These are phyloP conservation scores for Primulina tabacum DNA, from an alignment of 257 asterid species.

Conservation along the genomic window DNA sequence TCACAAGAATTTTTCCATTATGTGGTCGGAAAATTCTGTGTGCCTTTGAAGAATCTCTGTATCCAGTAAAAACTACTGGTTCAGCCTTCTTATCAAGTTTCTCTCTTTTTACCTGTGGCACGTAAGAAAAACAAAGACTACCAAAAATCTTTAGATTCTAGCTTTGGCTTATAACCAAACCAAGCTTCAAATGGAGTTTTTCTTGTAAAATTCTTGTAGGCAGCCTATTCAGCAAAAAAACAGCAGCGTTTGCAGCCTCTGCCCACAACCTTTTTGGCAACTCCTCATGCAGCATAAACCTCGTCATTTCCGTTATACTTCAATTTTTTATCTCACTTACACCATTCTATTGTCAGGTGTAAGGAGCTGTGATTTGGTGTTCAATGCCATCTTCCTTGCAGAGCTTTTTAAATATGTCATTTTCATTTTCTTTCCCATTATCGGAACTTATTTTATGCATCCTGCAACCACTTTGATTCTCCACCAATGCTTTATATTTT, in stretches of 20 bases:
- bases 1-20: neutral
- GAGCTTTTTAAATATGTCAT: neutral
- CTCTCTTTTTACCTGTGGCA: neutral
- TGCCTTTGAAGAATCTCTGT: neutral
- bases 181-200: neutral
- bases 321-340: neutral
- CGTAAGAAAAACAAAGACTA: neutral
- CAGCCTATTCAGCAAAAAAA: neutral
- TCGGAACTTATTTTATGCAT: neutral
- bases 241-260: neutral
- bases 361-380: neutral
- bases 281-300: neutral
- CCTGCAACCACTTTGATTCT: neutral
- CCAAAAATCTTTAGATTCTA: conserved; percentile 2
- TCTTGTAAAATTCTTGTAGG: neutral
- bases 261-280: neutral
- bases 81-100: conserved; percentile 13
- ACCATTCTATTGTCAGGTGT: neutral
- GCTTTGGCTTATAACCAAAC: neutral
- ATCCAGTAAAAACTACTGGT: neutral
- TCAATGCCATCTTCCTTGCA: neutral
- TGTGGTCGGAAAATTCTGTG: neutral
- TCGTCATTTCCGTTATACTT: neutral
- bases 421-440: neutral
- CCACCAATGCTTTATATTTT: neutral